These are phyloP conservation scores for Mucor mucedo DNA, from an alignment of 371 early-diverging fungal species.

Conservation along the genomic window DNA sequence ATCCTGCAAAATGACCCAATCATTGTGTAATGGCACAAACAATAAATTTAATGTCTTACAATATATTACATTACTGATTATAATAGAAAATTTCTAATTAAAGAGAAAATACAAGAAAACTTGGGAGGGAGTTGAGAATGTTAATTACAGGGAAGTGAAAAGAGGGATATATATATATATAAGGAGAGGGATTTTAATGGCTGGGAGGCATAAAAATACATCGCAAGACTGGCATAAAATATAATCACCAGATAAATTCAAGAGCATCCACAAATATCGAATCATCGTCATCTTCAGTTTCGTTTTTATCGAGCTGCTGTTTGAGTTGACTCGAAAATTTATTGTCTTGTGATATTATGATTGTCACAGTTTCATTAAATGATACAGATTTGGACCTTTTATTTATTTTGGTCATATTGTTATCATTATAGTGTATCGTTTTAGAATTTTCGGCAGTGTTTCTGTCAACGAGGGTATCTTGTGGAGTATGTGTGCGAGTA, in stretches of 20 bases:
- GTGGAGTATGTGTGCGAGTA: neutral
- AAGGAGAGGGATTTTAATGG: neutral
- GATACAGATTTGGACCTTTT: slow-evolving; percentile 30
- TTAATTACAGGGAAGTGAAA: too few species aligned
- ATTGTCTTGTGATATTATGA: slow-evolving; percentile 12
- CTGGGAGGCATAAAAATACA: too few species aligned
- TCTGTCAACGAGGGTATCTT: slow-evolving; percentile 15
- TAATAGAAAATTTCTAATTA: neutral
- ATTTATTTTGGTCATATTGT: slow-evolving; percentile 3
- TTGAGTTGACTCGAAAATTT: neutral
- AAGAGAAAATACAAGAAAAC: too few species aligned
- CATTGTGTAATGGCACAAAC: too few species aligned
- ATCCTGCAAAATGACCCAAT: too few species aligned
- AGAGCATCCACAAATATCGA: slow-evolving; percentile 34
- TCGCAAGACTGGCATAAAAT: neutral
- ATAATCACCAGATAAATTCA: slow-evolving; percentile 9
- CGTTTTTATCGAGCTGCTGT: neutral
- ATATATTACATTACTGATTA: neutral
- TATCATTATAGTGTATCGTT: neutral
- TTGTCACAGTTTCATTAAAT: slow-evolving; percentile 31
- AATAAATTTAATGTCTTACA: neutral
- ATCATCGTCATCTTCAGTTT: slow-evolving; percentile 9
- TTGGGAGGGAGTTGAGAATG: neutral
- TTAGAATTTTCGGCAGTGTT: slow-evolving; percentile 24
- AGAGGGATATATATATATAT: neutral